Percentiles rank a stretch among this genome's conserved stretches.
Conservation (phyloP, 1,139 yeast genomes). For the Yamadazyma sp. region DNA sequence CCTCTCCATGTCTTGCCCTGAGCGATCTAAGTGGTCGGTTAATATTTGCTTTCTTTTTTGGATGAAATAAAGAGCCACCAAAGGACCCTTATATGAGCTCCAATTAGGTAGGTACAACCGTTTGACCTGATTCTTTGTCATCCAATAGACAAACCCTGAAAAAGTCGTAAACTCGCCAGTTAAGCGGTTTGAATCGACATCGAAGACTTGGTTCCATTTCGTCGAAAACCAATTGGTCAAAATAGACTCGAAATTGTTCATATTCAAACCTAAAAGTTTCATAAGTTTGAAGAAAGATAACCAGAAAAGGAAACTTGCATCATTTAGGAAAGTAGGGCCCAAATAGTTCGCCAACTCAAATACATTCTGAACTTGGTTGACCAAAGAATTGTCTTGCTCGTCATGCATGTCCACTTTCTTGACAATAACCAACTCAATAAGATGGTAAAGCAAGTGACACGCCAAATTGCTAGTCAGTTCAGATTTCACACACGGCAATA, state of each 20-base stretch:
- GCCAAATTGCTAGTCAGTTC: slow-evolving; percentile 9
- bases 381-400: slow-evolving; percentile 17
- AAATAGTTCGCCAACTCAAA: slow-evolving; percentile 55
- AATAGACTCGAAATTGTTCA: slow-evolving; percentile 18
- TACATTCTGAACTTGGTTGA: slow-evolving; percentile 47
- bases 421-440: slow-evolving; percentile 5
- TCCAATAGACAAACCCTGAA: slow-evolving; percentile 28
- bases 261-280: slow-evolving; percentile 11
- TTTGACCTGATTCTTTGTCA: slow-evolving; percentile 32
- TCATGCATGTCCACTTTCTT: slow-evolving; percentile 3
- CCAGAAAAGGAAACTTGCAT: slow-evolving; percentile 59
- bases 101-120: slow-evolving; percentile 2
- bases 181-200: slow-evolving; percentile 12
- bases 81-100: slow-evolving; percentile 5
- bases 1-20: too few species aligned
- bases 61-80: not conserved
- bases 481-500: slow-evolving; percentile 12
- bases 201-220: slow-evolving; percentile 13
- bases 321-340: slow-evolving; percentile 53
- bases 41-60: not conserved
- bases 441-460: slow-evolving; percentile 8
- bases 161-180: slow-evolving; percentile 15
- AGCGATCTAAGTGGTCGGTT: too few species aligned
- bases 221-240: slow-evolving; percentile 48
- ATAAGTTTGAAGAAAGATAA: slow-evolving; percentile 37